A percentile compares a stretch with the other conserved stretches of the same genome.
Evolutionary conservation across 2,329 filamentous ascomycete genomes (phyloP).

Genomic region (Tolypocladium amazonense): DNA sequence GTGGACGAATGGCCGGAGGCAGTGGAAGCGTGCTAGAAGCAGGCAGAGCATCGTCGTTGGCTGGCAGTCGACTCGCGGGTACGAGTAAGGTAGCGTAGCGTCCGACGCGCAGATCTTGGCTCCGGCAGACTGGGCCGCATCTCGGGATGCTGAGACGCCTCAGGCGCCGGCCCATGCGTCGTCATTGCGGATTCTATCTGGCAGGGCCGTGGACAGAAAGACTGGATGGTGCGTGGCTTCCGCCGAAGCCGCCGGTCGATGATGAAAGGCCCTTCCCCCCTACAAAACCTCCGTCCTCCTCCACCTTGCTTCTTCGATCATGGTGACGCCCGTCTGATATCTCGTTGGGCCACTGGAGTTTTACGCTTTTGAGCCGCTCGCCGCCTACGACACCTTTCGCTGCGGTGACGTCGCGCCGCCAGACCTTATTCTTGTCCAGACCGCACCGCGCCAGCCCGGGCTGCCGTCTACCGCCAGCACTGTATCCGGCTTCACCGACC

Average conservation of each 20-base stretch:
- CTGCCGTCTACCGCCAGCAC: neutral
- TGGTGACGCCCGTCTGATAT: neutral
- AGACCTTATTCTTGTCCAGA: neutral
- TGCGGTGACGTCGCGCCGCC: neutral
- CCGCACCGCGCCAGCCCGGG: neutral
- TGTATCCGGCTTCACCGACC: neutral
- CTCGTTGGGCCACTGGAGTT: too few relatives aligned
- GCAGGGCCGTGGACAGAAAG: neutral
- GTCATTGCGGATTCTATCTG: neutral
- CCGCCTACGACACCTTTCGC: neutral
- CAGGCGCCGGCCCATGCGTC: neutral
- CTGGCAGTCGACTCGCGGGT: neutral
- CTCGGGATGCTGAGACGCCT: constrained; percentile 4
- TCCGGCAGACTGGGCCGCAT: neutral
- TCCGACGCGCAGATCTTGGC: neutral
- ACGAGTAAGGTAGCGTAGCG: neutral
- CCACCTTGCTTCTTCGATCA: neutral
- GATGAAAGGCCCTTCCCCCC: neutral
- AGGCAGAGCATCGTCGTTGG: neutral
- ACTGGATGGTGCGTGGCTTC: neutral
- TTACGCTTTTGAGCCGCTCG: neutral
- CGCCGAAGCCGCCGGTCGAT: neutral
- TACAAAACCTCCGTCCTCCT: neutral
- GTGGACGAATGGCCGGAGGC: neutral
- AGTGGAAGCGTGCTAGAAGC: neutral